Evolutionary conservation across 495 filamentous ascomycete genomes (phyloP), one percentile per base, ranked within the genome.

Genomic region (Penicillium manginii): DNA sequence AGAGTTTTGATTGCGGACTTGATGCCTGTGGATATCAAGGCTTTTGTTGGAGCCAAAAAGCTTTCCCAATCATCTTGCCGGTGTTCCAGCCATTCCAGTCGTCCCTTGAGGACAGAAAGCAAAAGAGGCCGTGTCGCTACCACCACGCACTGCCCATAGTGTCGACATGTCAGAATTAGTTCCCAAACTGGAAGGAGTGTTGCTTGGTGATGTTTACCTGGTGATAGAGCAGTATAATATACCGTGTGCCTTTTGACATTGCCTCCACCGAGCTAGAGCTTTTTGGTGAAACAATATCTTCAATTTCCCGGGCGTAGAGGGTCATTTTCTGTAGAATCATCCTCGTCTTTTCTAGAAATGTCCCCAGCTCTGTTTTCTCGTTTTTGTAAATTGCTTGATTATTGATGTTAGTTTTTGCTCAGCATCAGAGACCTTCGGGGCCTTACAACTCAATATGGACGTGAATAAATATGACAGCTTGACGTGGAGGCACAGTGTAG

Each of bases 61-160:
- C 59, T 59, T 19, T 71, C 52, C 68, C 63, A 70, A 18, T 74
- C 67, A 40, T 40, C 37, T 15, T 40, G 6, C 15, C 37, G 7
- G 7, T 12, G 6, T 3, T 12, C 37, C 14, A 40, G 37, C 15
- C 37, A 8, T 5, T 40, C 37, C 37, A 40, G 37, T 5, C 72
- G 57, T 55, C 73, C 67, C 22, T 71, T 71, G 3, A 73, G 62
- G 11, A 73, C 62, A 19, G 70, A 73, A 11, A 74, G 68, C 10
- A 78, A 63, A 9, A 78, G 64, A 0, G 75, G 73, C 22, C 75
- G 52, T 10, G 72, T 76, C 26, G 73, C 73, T 15, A 76, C 55
- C 4, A 78, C 65, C 1, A 78, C 69, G 45, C 75, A 76, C 72
- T 74, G 31, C 18, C 15, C 21, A 21, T 21, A 32, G 14, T 39